Evolutionary conservation across 2,329 filamentous ascomycete genomes (phyloP), one percentile per base, ranked within the genome.

Genomic region (Pseudonectria foliicola): DNA sequence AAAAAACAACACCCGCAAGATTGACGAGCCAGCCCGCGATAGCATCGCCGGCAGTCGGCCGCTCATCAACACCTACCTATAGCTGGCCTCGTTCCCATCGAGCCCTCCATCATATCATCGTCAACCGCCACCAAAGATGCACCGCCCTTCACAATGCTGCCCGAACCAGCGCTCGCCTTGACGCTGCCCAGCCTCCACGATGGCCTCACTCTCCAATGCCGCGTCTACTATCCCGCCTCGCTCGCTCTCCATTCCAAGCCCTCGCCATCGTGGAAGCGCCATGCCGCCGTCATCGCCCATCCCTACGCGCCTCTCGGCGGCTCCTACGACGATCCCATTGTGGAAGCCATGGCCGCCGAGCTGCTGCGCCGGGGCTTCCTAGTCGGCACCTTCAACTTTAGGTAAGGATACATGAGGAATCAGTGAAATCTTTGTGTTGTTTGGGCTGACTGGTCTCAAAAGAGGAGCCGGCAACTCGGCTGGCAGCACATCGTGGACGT

Each of bases 241-340:
- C 55, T 73, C 27, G 49, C 57, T 31, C 55, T 32, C 34, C 57
- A 49, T 14, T 45, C 50, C 6, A 8, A 21, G 18, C 43, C 37
- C 27, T 50, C 60, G 10, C 54, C 56, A 21, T 48, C 57, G 33
- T 75, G 71, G 71, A 53, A 47, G 27, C 63, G 62, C 31, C 63
- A 77, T 44, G 70, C 68, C 12, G 74, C 72, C 29, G 68, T 95
- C 4, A 65, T 96, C 26, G 89, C 89, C 10, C 92, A 96, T 59
- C 90, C 92, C 0, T 96, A 96, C 55, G 87, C 86, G 24, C 81
- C 86, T 0, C 66, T 96, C 33, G 92, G 92, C 4, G 92, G 90
- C 5, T 80, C 69, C 57, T 92, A 80, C 54, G 85, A 96, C 55
- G 89, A 96, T 55, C 73, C 75, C 0, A 71, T 95, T 1, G 82